Base-by-base conservation (phyloP, 345 rosid genomes). In the Balakata baccata region DNA sequence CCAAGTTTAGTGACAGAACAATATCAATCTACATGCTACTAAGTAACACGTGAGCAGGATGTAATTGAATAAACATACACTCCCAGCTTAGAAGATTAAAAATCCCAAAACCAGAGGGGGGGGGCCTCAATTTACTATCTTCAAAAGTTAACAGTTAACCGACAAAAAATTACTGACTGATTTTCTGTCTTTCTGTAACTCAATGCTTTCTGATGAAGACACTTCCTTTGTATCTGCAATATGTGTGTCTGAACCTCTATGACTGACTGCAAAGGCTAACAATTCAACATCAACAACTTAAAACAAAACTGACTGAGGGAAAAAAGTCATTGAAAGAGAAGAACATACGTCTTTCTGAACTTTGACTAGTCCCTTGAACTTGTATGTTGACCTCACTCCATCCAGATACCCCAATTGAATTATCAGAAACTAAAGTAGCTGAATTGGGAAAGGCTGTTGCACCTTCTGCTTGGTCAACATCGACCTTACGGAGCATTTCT, bases 111-210 rank as follows among this genome's bases (percentile, higher is more conserved):
- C 17, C 29, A 49, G 14, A 29, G 0, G n/a, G 43, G 11, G 16
- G 13, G 62, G 53, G 11, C 57, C 4, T 57, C 51, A 38, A 43
- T 23, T 41, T 58, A 18, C 6, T 11, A n/a, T 29, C 34, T 29
- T 29, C 34, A 29, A 29, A 45, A 23, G 18, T 74, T 64, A 20
- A 17, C 20, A 52, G 16, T 1, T 0, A 38, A 63, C 53, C 46
- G 46, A 34, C 29, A 68, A 14, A 16, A 62, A 8, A 63, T 23
- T 64, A 85, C 95, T 83, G 53, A 92, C 97, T 73, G 74, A 81
- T 77, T 88, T 94, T 75, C 74, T 89, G 83, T 79, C 79, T 79
- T 86, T 87, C 82, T 68, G 79, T 5, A 74, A 77, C 75, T 84
- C 87, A 39, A 68, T 29, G 64, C 83, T 87, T 74, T 86, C 87